Evolutionary conservation across 1,139 yeast species (phyloP).

Genomic region (Blastobotrys serpentis): DNA sequence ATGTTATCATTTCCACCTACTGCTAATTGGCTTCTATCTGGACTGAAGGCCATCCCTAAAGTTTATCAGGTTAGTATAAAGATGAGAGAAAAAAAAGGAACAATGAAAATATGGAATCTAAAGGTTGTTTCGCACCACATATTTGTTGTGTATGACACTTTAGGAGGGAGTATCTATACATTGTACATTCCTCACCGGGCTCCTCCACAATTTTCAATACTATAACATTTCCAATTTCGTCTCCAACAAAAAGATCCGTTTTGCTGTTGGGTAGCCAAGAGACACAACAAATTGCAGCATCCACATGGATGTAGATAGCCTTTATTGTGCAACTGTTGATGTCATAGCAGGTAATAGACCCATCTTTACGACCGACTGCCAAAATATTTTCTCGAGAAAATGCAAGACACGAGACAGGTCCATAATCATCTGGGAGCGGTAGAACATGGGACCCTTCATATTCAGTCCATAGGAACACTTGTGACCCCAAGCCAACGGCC

Average conservation of each 20-base stretch:
- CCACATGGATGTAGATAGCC: conserved; percentile 35
- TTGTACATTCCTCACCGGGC: conserved; percentile 1
- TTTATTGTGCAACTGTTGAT: conserved; percentile 23
- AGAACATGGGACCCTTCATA: conserved; percentile 44
- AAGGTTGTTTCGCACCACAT: conserved; percentile 27
- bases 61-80: conserved; percentile 17
- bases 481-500: conserved; percentile 66
- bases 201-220: conserved; percentile 41
- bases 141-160: conserved; percentile 32
- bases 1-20: conserved; percentile 38
- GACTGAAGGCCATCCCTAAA: conserved; percentile 37
- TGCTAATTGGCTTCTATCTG: conserved; percentile 32
- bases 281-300: conserved; percentile 55
- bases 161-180: conserved; percentile 9
- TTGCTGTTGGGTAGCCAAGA: conserved; percentile 55
- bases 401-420: conserved; percentile 52
- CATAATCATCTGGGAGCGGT: conserved; percentile 21
- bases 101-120: neutral
- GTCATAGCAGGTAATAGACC: conserved; percentile 48
- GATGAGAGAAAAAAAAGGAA: neutral
- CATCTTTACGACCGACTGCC: conserved; percentile 59
- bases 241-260: conserved; percentile 57
- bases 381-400: conserved; percentile 51
- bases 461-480: conserved; percentile 68
- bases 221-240: conserved; percentile 62